Evolutionary conservation across 306 rosid genomes (phyloP).

Genomic region (Quercus parvula): DNA sequence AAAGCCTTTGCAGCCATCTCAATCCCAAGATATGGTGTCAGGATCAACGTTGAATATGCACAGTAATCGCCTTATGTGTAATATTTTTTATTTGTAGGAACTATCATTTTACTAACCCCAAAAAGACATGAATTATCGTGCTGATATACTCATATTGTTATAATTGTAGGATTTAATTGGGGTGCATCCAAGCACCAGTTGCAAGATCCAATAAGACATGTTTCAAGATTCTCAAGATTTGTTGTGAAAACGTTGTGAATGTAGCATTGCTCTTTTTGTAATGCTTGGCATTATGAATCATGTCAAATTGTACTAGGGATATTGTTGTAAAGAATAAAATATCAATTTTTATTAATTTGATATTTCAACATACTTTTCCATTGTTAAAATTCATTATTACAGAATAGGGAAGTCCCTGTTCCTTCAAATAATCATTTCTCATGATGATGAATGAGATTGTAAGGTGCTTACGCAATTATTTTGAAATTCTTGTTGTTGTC

Average conservation of each 20-base stretch:
- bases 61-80: not conserved
- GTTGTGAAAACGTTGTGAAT: too few relatives aligned
- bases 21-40: not conserved
- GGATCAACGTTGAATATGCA: not conserved
- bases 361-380: not conserved
- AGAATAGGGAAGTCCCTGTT: not conserved
- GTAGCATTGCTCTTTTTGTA: too few relatives aligned
- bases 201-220: not conserved
- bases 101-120: not conserved
- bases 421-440: constrained; percentile 3
- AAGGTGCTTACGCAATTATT: constrained; percentile 6
- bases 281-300: not conserved
- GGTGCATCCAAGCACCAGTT: too few relatives aligned
- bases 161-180: not conserved
- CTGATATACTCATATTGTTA: not conserved
- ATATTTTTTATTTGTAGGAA: not conserved
- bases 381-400: not conserved
- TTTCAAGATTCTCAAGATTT: not conserved
- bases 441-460: constrained; percentile 21
- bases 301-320: not conserved
- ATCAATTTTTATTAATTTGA: too few relatives aligned
- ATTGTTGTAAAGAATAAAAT: not conserved
- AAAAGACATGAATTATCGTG: not conserved
- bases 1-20: not conserved
- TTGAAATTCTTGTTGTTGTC: constrained; percentile 33